These are phyloP conservation scores for Coemansia sp. DNA, from an alignment of 192 early-diverging fungal species.

Conservation along the genomic window DNA sequence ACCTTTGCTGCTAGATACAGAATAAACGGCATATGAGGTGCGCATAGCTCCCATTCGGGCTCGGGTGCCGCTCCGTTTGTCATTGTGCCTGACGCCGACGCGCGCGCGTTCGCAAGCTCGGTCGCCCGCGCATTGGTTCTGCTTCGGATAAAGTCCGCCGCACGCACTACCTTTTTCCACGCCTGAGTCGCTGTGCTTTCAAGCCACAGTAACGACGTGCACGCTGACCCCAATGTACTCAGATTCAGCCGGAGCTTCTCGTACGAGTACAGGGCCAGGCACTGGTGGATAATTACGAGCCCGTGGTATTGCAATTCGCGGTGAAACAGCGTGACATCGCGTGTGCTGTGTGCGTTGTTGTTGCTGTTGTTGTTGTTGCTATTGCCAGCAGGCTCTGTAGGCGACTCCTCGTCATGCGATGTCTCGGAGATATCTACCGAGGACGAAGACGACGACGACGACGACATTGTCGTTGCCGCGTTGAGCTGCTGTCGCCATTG, in stretches of 20 bases:
- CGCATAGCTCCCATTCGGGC: constrained; percentile 56
- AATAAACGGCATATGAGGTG: constrained; percentile 54
- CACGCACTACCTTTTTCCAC: constrained; percentile 50
- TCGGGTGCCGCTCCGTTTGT: constrained; percentile 48
- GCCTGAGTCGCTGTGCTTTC: constrained; percentile 51
- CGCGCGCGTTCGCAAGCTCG: constrained; percentile 39
- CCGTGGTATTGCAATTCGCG: constrained; percentile 54
- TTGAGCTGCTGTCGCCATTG: constrained; percentile 56
- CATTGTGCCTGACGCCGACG: constrained; percentile 46
- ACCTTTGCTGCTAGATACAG: constrained; percentile 51
- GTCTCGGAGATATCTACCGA: background rate
- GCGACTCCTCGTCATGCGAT: background rate
- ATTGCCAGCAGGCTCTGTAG: no score
- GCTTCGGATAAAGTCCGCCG: constrained; percentile 45
- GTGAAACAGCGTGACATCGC: constrained; percentile 52
- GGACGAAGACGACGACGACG: constrained; percentile 14
- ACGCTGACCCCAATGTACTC: constrained; percentile 37
- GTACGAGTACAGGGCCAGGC: constrained; percentile 49
- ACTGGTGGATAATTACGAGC: constrained; percentile 52
- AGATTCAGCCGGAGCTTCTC: constrained; percentile 52
- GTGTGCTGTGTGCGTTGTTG: background rate
- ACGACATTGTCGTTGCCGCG: constrained; percentile 37
- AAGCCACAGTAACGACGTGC: constrained; percentile 53
- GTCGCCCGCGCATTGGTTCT: constrained; percentile 36
- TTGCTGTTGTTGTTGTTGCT: background rate